Evolutionary conservation across 306 rosid species (phyloP), one percentile per base, ranked within the genome.

Genomic region (Urtica urens): DNA sequence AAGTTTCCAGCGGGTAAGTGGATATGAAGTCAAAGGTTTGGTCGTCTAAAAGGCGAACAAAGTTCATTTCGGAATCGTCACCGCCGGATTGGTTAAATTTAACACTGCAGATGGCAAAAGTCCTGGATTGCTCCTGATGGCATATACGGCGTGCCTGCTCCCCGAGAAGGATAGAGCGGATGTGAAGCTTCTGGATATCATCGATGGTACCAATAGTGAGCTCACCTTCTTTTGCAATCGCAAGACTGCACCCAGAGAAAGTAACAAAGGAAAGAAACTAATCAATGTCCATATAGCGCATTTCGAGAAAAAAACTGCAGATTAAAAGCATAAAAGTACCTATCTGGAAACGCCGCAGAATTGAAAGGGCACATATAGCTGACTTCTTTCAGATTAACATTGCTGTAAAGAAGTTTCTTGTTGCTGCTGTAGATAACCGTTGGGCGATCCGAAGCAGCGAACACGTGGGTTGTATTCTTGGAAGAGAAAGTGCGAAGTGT

Each of bases 341-440:
- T 90, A 63, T 90, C 99, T 22, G 99, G 99, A 74, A 90, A 85
- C 54, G 99, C 95, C 49, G 99, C 95, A 64, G 99, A 79, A 67
- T 85, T 90, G 78, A 90, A 90, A 62, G 94, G 99, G 74, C 95
- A 90, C 99, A 90, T 90, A 64, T 90, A 87, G 70, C 92, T 85
- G 59, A 90, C 99, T 85, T 90, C 99, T 78, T 85, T 90, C 62
- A 90, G 65, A 71, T 90, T 90, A 40, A 90, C 95, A 50, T 90
- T 85, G 62, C 99, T 90, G 69, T 90, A 90, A 30, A 85, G 95
- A 57, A 90, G 48, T 47, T 85, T 90, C 70, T 90, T 90, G 87
- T 90, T 90, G 66, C 99, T 82, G 56, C 96, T 92, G 61, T 92
- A 92, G 48, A 92, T 85, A 71, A 92, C 99, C 10, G 99, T 92